Evolutionary conservation across 352 stramenopile species (phyloP).

Genomic region (Pythium apleroticum): DNA sequence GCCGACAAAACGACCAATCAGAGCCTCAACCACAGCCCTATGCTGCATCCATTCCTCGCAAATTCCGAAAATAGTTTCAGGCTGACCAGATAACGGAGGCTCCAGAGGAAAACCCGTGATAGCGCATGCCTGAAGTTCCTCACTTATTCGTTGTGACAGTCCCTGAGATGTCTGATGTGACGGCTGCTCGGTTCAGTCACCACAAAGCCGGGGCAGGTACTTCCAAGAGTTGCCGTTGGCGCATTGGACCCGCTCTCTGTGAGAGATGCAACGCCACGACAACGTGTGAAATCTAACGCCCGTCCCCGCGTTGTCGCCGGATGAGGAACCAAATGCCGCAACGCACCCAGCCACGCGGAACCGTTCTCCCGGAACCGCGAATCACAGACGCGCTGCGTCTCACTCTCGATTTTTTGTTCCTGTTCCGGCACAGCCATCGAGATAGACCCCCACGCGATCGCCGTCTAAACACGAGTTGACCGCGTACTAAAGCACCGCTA

Average conservation of each 20-base stretch:
- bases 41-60: neutral
- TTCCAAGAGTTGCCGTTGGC: conserved; percentile 3
- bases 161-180: conserved; percentile 7
- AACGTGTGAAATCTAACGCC: conserved; percentile 3
- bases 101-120: neutral
- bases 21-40: conserved; percentile 15
- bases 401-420: conserved; percentile 20
- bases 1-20: conserved; percentile 5
- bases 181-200: conserved; percentile 1
- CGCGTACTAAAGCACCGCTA: conserved; percentile 15
- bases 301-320: neutral
- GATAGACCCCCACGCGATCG: neutral
- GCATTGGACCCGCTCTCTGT: conserved; percentile 2
- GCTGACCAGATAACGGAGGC: neutral
- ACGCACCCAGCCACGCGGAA: neutral
- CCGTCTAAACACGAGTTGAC: neutral
- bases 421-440: neutral
- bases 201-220: neutral
- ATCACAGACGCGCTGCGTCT: neutral
- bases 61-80: neutral
- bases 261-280: neutral
- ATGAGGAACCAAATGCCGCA: neutral
- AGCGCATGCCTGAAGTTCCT: neutral
- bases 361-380: neutral
- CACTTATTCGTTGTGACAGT: neutral